Conservation (phyloP, 768 basidiomycete species). For the Mycena albidolilacea region DNA sequence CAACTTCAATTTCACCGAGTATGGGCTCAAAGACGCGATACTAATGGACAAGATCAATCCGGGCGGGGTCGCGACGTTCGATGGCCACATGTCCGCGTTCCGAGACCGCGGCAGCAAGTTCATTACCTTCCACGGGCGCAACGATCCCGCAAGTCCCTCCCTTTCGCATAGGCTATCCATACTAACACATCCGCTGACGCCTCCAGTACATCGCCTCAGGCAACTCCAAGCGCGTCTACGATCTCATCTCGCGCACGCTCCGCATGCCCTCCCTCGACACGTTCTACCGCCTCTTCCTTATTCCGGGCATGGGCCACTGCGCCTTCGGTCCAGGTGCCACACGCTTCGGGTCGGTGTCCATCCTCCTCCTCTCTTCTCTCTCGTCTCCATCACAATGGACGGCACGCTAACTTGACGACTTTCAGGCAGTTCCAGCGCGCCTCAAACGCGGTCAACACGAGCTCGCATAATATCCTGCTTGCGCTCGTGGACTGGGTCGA, state of each 20-base stretch:
- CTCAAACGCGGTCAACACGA: too few relatives aligned
- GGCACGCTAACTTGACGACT: too few relatives aligned
- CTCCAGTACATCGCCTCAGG: not conserved
- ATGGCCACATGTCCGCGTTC: not conserved
- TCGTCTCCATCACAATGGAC: too few relatives aligned
- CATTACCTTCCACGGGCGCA: conserved; percentile 44
- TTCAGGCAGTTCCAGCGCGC: too few relatives aligned
- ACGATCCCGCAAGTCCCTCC: conserved; percentile 13
- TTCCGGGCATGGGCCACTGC: conserved; percentile 46
- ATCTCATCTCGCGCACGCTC: conserved; percentile 40
- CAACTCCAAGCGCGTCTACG: conserved; percentile 36
- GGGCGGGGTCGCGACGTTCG: conserved; percentile 17
- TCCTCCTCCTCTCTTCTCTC: too few relatives aligned
- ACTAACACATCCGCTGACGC: too few relatives aligned
- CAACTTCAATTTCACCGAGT: conserved; percentile 18
- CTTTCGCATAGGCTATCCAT: too few relatives aligned
- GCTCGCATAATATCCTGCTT: too few relatives aligned
- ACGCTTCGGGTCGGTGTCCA: conserved; percentile 27
- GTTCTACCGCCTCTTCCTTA: conserved; percentile 36
- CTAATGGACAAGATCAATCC: not conserved
- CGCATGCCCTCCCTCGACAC: conserved; percentile 13
- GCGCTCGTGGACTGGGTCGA: too few relatives aligned
- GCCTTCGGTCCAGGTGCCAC: conserved; percentile 36
- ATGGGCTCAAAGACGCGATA: conserved; percentile 7
- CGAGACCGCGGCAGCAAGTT: conserved; percentile 29